Base-by-base conservation (phyloP, 306 rosid species). In the Trichosanthes cucumerina region DNA sequence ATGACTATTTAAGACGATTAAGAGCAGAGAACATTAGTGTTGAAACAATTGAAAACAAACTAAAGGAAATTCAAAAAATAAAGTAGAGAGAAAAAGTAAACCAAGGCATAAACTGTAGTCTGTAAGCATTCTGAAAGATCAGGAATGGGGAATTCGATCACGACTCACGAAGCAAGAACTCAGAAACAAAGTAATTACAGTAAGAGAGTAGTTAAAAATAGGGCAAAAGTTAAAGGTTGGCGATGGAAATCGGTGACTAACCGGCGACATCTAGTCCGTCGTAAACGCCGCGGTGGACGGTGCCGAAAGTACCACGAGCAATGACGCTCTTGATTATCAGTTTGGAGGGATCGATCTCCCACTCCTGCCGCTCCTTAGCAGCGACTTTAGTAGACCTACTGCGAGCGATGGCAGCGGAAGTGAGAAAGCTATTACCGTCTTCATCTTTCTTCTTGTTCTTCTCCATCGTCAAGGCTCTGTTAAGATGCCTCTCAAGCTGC, bases 311-410 rank as follows among this genome's bases (percentile, higher is more conserved):
- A 69, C 98, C 98, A 80, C 97, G 96, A 36, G 96, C 98, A 58
- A 95, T 89, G 80, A 88, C 96, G 63, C 53, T 69, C 81, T 89
- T 95, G 89, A 95, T 89, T 77, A 92, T 80, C 12, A 95, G 89
- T 80, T 95, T 95, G 31, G 95, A 81, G 47, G 98, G 93, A 65
- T 95, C 98, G 86, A 95, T 91, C 88, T 95, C 98, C 98, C 98
- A 95, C 4, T 95, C 97, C 43, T 82, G 97, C 79, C 87, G 80
- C 56, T 89, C 90, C 80, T 80, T 88, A 10, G 81, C 76, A 56
- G 83, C 44, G 65, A 74, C 60, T 80, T 75, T 60, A 26, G 77
- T 71, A 24, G 77, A 50, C 33, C 47, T 79, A 23, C 77, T 34
- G 44, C 52, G 69, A 73, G 80, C 9, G 33, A 50, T 75, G 50